Base-by-base conservation (phyloP, 2,329 filamentous ascomycete genomes). In the Monosporascus sp. region DNA sequence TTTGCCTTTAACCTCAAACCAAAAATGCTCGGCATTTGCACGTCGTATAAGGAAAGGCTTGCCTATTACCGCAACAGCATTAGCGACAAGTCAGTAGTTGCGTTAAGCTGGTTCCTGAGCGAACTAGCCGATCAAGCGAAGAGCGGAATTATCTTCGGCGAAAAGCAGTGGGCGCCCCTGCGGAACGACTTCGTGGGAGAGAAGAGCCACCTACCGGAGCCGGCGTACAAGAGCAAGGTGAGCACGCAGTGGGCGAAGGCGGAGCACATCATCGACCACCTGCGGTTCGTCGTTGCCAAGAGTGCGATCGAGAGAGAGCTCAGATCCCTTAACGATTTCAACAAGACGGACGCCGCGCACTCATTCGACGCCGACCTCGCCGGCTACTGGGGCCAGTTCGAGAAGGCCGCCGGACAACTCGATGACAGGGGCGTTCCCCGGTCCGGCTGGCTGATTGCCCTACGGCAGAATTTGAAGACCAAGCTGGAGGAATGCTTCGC, bases 1-100 rank as follows among this genome's bases (percentile, higher is more conserved):
- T 78, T 89, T 38, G 58, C 64, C 0, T 87, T 86, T 62, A 79
- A 78, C 24, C 74, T 80, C 62, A 65, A 75, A 35, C 72, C 74
- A 1, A 76, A 74, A 3, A 67, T 82, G 24, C 72, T 91, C 3
- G 87, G 88, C 0, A 69, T 71, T 0, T 82, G 79, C 51, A 90
- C 87, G 0, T 75, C 71, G 3, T 80, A 76, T 63, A 84, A 86
- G 54, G 82, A 87, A 41, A 72, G 68, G 2, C 68, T 83, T 0
- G 80, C 78, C 22, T 89, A 89, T 56, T 73, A 76, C 26, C 72
- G 77, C 18, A 76, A 78, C 28, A 72, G 64, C 1, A 79, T 84
- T 41, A 67, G 65, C 5, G 63, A 74, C 3, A 41, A 62, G 0
- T 65, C 71, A 5, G 79, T 78, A 1, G 60, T 77, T 0, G 54